Base-by-base conservation (phyloP, 345 rosid genomes). In the Eucalyptus brandiana region DNA sequence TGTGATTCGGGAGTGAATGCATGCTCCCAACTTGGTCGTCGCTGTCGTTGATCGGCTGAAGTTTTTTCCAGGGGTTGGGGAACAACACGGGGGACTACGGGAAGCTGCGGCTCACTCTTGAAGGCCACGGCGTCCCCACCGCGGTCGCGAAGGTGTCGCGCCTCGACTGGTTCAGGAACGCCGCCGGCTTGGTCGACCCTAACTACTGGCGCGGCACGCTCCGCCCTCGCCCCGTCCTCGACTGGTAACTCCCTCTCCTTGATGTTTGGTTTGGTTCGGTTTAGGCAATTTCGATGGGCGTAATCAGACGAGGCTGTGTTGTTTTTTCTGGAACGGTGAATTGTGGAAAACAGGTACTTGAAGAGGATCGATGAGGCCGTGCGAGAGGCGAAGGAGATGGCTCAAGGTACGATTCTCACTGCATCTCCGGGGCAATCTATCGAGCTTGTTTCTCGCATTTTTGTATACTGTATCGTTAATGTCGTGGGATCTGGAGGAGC, bases 131-230 rank as follows among this genome's bases (percentile, higher is more conserved):
- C 80, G 97, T 97, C 67, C 95, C 97, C 26, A 86, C 94, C 1
- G 96, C 95, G 86, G 96, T 93, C 86, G 99, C 98, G 87, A 91
- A 94, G 48, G 98, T 97, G 58, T 95, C 98, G 30, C 95, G 99
- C 72, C 88, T 93, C 10, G 99, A 97, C 89, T 97, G 99, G 99
- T 89, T 97, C 45, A 94, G 99, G 91, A 97, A 97, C 93, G 99
- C 98, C 21, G 97, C 98, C 26, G 99, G 99, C 80, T 91, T 97
- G 91, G 87, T 94, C 49, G 99, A 97, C 87, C 95, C 98, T 30
- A 93, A 94, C 88, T 97, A 97, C 95, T 97, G 99, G 99, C 94
- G 96, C 5, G 99, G 99, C 90, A 94, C 95, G 13, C 98, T 97
- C 80, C 94, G 91, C 85, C 99, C 99, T 89, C 94, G 95, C 37